These are phyloP conservation scores for Serendipita indica DNA, from an alignment of 768 basidiomycete genomes.

Conservation along the genomic window DNA sequence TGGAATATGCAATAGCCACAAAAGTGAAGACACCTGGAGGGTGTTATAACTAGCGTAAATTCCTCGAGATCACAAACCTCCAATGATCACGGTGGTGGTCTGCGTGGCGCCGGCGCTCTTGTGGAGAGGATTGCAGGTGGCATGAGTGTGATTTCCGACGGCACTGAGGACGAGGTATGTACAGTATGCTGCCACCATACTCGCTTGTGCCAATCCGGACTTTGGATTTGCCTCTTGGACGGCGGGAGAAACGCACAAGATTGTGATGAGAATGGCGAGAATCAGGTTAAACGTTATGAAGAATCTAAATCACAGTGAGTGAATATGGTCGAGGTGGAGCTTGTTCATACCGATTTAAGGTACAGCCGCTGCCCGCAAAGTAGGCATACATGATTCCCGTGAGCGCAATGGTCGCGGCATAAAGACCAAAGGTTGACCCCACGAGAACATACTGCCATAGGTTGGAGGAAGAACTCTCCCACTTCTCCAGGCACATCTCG, in stretches of 20 bases:
- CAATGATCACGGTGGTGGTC: conserved; percentile 75
- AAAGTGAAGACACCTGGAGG: conserved; percentile 70
- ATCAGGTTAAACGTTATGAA: conserved; percentile 92
- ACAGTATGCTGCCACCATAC: conserved; percentile 96
- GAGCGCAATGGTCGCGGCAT: conserved; percentile 66
- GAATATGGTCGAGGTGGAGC: not conserved
- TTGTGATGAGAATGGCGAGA: conserved; percentile 61
- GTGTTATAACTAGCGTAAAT: not conserved
- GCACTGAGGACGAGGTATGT: conserved; percentile 92
- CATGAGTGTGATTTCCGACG: conserved; percentile 77
- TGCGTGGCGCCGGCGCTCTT: conserved; percentile 49
- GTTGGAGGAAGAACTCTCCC: conserved; percentile 77
- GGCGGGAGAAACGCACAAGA: conserved; percentile 66
- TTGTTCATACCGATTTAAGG: conserved; percentile 50
- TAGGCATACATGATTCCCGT: conserved; percentile 84
- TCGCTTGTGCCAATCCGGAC: conserved; percentile 86
- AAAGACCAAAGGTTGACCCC: conserved; percentile 81
- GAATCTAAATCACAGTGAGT: conserved; percentile 28
- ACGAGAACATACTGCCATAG: conserved; percentile 95
- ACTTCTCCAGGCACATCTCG: conserved; percentile 89
- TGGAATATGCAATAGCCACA: conserved; percentile 95
- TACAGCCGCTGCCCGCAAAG: conserved; percentile 77
- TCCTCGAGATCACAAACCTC: conserved; percentile 27
- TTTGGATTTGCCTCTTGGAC: conserved; percentile 89
- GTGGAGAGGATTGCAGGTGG: conserved; percentile 76